Base-by-base conservation (phyloP, 345 rosid species). In the Eucalyptus pauciflora region DNA sequence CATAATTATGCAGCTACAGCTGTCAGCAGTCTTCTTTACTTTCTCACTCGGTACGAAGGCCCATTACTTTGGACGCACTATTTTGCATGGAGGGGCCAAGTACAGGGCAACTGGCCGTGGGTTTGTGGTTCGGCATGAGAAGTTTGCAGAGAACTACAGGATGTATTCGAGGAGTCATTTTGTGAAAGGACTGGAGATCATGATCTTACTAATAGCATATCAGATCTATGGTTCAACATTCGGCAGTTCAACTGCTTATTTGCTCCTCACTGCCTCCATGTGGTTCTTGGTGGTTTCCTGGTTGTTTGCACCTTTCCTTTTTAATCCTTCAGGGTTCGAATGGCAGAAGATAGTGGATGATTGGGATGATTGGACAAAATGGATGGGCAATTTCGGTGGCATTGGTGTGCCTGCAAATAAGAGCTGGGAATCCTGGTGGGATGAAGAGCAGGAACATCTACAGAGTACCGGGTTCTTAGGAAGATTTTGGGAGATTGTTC, bases 391-490 rank as follows among this genome's bases (percentile, higher is more conserved):
- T 93, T 90, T 94, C 71, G 99, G 99, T 54, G 99, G 99, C 17
- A 96, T 97, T 64, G 99, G 99, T 90, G 99, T 97, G 71, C 97
- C 98, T 6, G 98, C 97, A 89, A 89, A 80, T 91, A 97, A 96
- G 94, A 97, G 99, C 93, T 97, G 99, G 99, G 99, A 97, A 89
- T 97, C 99, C 5, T 97, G 99, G 99, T 97, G 99, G 99, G 98
- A 97, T 13, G 99, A 97, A 88, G 99, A 97, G 88, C 99, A 96
- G 89, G 99, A 96, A 91, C 99, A 97, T 91, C 93, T 97, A 51
- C 95, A 92, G 89, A 90, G 95, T 94, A 95, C 98, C 2, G 98
- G 99, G 8, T 85, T 93, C 50, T 89, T 92, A 13, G 99, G 99
- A 33, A 94, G 95, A 86, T 89, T 97, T 48, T 94, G 96, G 95